phyloP scores from a whole-genome alignment of 768 basidiomycete species.

The Cystofilobasidium bisporidii region DNA sequence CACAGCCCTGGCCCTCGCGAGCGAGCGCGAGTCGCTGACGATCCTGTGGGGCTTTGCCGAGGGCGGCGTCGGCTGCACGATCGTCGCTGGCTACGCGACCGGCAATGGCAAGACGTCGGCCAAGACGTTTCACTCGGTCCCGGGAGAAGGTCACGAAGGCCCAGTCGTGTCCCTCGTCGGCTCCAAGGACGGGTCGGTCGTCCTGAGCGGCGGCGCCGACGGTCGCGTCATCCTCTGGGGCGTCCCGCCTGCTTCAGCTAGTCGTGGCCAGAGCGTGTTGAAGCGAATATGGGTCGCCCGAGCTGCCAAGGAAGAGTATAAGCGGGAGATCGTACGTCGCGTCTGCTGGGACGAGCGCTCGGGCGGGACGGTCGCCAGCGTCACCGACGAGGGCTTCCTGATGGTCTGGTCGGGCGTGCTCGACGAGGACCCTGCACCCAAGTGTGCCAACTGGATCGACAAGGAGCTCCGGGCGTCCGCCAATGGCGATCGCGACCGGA shows the following conservation, averaged over 20 bases:
- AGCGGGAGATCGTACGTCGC: slow-evolving; percentile 9
- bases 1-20: not conserved
- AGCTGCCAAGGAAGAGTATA: not conserved
- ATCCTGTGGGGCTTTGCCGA: not conserved
- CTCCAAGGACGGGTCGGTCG: not conserved
- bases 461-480: not conserved
- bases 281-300: slow-evolving; percentile 11
- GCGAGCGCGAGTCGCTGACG: not conserved
- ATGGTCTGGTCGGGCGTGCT: slow-evolving; percentile 14
- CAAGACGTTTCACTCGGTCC: slow-evolving; percentile 1
- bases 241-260: not conserved
- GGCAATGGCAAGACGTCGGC: slow-evolving; percentile 3
- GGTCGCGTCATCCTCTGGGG: slow-evolving; percentile 22
- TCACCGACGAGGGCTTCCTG: slow-evolving; percentile 15
- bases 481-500: not conserved
- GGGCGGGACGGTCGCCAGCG: slow-evolving; percentile 3
- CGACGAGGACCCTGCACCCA: not conserved
- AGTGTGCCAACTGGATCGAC: slow-evolving; percentile 3
- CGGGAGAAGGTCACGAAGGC: not conserved
- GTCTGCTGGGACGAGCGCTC: slow-evolving; percentile 22
- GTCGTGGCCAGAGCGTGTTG: not conserved
- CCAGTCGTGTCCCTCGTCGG: not conserved
- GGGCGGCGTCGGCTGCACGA: not conserved
- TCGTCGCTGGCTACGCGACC: slow-evolving; percentile 1
- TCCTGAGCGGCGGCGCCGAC: slow-evolving; percentile 26